Evolutionary conservation across 768 basidiomycete species (phyloP).

Genomic region (Steccherinum ochraceum): DNA sequence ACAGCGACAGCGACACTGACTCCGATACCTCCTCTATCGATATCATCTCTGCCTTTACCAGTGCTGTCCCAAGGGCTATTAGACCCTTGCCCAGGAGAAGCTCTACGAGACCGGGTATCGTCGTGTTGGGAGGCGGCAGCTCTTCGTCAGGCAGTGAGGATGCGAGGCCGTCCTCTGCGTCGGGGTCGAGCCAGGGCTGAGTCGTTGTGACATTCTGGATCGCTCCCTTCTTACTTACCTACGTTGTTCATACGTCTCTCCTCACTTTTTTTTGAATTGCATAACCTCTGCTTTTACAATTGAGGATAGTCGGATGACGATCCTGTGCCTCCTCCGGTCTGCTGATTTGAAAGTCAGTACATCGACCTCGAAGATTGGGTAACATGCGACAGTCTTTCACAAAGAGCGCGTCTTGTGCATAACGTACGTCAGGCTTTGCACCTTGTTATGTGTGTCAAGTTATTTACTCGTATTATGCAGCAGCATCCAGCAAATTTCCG

Average conservation of each 20-base stretch:
- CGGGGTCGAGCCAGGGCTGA: background rate
- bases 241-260: background rate
- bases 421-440: too few species aligned
- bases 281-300: background rate
- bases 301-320: background rate
- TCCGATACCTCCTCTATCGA: conserved; percentile 13
- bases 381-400: background rate
- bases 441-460: too few species aligned
- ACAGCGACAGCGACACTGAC: conserved; percentile 7
- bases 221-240: background rate
- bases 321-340: background rate
- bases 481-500: background rate
- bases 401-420: background rate
- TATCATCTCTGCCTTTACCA: conserved; percentile 12
- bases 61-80: conserved; percentile 7
- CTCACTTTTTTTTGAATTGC: background rate
- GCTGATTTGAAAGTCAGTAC: background rate
- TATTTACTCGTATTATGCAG: background rate
- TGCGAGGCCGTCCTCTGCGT: background rate
- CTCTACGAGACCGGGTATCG: conserved; percentile 10
- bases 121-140: conserved; percentile 1
- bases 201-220: background rate
- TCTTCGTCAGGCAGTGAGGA: background rate
- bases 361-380: background rate
- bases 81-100: conserved; percentile 10